Conservation (phyloP, 177 flowering plant species). For the Telopea speciosissima region DNA sequence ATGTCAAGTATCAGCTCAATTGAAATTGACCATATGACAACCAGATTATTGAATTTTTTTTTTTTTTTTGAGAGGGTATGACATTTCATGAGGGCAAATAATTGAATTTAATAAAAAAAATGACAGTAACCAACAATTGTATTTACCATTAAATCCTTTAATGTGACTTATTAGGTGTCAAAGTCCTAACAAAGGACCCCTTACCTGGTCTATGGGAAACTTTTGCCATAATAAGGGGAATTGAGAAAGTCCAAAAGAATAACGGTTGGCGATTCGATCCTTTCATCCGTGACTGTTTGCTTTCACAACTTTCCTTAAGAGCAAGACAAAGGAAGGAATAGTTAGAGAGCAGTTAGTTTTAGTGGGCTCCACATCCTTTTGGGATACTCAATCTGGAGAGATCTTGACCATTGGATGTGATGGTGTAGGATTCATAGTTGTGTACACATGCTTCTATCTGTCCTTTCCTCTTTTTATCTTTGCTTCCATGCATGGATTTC, state of each 20-base stretch:
- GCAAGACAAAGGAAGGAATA: slow-evolving; percentile 17
- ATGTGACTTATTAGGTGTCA: not conserved
- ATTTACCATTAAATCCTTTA: too few species aligned
- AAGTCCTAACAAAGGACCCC: not conserved
- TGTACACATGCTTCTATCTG: slow-evolving; percentile 14
- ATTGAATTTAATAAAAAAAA: too few species aligned
- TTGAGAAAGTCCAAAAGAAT: slow-evolving; percentile 7
- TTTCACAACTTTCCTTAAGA: not conserved
- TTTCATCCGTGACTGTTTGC: not conserved
- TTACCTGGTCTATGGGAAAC: not conserved
- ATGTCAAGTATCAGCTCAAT: too few species aligned
- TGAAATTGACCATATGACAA: too few species aligned
- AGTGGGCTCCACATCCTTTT: not conserved
- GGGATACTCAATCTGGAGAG: not conserved
- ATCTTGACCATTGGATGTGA: slow-evolving; percentile 1
- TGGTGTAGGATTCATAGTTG: slow-evolving; percentile 5
- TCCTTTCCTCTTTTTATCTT: slow-evolving; percentile 15
- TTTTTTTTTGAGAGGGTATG: too few species aligned
- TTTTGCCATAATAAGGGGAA: not conserved
- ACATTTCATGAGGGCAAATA: too few species aligned
- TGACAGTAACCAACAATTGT: not conserved
- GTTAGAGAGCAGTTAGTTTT: slow-evolving; percentile 12
- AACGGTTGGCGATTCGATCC: slow-evolving; percentile 8
- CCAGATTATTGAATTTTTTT: too few species aligned
- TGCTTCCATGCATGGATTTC: slow-evolving; percentile 39